Evolutionary conservation across 257 asterid genomes (phyloP), one percentile per base, ranked within the genome.

Genomic region (Solanum pinnatisectum): DNA sequence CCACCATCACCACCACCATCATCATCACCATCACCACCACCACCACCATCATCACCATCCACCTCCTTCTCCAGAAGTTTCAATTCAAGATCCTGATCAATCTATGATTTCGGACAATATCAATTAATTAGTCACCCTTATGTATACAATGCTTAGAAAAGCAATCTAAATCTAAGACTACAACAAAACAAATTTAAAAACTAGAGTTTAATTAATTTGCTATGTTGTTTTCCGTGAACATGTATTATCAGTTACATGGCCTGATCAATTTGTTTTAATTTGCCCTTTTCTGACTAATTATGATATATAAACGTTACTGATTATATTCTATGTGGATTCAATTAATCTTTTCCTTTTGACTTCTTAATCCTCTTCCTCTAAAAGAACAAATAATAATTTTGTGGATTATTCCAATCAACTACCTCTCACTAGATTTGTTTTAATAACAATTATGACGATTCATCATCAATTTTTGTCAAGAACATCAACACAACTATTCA

Each of bases 211-310:
- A 42, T 78, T 30, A 23, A 40, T 77, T 44, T 46, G 85, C 40
- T 27, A 42, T 44, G 30, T 46, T 81, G 85, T 81, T 79, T 25
- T 44, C 37, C n/a, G 67, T 44, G 25, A 79, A 44, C 85, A 81
- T 77, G 84, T 25, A 14, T 78, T 78, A 46, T 46, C 63, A 27
- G 39, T 25, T 44, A 15, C 9, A 22, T 8, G 16, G 83, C 11
- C 32, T 5, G 18, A 16, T 52, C 63, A 52, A 79, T 8, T 79
- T 42, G 15, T 44, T 79, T 9, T 20, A 56, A 1, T 56, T 81
- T 44, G 16, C 18, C 40, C 40, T 10, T 27, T 20, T 5, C 36
- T 22, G 15, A 36, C 6, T 81, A 49, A 9, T 81, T 27, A 27
- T 27, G 10, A 16, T 27, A 78, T 25, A 25, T 42, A 44, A 78